Evolutionary conservation across 345 rosid species (phyloP), one percentile per base, ranked within the genome.

Genomic region (Eucalyptus tenuipes): DNA sequence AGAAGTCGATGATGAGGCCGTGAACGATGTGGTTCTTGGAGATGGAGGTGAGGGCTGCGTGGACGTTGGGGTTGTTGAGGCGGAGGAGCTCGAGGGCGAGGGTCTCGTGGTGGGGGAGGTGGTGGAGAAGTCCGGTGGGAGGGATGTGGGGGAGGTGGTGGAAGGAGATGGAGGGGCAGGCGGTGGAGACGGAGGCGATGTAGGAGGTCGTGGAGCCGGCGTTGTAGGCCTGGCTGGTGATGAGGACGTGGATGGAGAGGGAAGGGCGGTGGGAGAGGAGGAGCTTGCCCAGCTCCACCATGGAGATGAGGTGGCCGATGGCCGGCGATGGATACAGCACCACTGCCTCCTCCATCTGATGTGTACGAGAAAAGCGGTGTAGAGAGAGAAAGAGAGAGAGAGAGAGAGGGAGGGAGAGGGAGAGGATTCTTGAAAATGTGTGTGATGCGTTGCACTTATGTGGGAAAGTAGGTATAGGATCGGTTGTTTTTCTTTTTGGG

Each of bases 251-350:
- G 89, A 95, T 88, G 25, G 91, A 91, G 89, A 95, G 92, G 15
- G 98, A 93, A 37, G 97, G 93, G 59, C 88, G 66, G 68, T 86
- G 92, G 88, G 91, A 59, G 89, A 94, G 91, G 22, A 97, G 81
- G 87, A 92, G 89, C 82, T 95, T 95, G 66, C 93, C 96, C 2
- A 95, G 91, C 92, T 96, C 99, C 81, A 96, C 94, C 97, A 94
- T 94, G 82, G 98, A 93, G 12, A 93, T 90, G 75, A 97, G 89
- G 93, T 95, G 99, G 47, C 98, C 95, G 48, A 94, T 94, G 29
- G 93, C 92, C 52, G 98, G 96, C 7, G 95, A 61, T n/a, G 98
- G 97, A 87, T 94, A 94, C 20, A 96, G 88, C 85, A 95, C 95
- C 33, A 96, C 52, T 10, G 96, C 93, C 33, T 92, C 90, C 75